Evolutionary conservation across 176 grass and related monocot species (phyloP).

Genomic region (Oryza meyeriana): DNA sequence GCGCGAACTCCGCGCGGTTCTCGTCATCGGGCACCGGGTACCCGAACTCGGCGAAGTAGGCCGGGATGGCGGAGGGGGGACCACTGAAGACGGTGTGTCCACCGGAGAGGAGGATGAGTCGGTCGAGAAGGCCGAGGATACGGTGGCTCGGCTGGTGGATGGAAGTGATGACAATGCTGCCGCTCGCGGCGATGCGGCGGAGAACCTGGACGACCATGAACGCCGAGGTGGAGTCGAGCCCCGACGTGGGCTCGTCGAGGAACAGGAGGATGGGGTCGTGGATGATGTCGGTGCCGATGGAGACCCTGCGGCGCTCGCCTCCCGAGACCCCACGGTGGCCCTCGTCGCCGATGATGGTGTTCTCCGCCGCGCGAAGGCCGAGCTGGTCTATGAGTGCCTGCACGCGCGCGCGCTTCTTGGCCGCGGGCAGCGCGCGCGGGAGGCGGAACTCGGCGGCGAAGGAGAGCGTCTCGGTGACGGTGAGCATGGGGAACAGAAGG

Average conservation of each 20-base stretch:
- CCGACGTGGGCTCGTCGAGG: constrained; percentile 95
- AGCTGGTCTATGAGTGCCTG: constrained; percentile 87
- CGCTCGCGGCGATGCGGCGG: constrained; percentile 67
- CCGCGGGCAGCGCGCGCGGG: constrained; percentile 52
- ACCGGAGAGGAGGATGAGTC: constrained; percentile 69
- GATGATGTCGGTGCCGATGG: constrained; percentile 89
- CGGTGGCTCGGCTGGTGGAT: constrained; percentile 89
- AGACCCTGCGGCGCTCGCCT: constrained; percentile 79
- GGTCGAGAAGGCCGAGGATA: constrained; percentile 74
- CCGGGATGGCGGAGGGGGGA: constrained; percentile 33
- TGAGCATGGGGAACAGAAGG: constrained; percentile 91
- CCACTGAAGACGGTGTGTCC: constrained; percentile 74
- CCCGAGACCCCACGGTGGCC: constrained; percentile 90
- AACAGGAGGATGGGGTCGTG: constrained; percentile 90
- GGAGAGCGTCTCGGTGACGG: constrained; percentile 80
- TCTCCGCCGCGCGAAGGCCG: constrained; percentile 54
- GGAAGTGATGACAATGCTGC: constrained; percentile 93
- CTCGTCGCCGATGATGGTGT: constrained; percentile 97
- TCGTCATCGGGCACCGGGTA: constrained; percentile 66
- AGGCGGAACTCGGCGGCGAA: constrained; percentile 98
- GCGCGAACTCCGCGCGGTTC: constrained; percentile 86
- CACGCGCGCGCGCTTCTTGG: constrained; percentile 80
- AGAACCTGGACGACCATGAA: constrained; percentile 95
- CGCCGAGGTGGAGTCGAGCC: constrained; percentile 92
- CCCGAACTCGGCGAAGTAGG: constrained; percentile 75